Conservation (phyloP, 2,329 filamentous ascomycete species). For the Westerdykella aurantiaca region DNA sequence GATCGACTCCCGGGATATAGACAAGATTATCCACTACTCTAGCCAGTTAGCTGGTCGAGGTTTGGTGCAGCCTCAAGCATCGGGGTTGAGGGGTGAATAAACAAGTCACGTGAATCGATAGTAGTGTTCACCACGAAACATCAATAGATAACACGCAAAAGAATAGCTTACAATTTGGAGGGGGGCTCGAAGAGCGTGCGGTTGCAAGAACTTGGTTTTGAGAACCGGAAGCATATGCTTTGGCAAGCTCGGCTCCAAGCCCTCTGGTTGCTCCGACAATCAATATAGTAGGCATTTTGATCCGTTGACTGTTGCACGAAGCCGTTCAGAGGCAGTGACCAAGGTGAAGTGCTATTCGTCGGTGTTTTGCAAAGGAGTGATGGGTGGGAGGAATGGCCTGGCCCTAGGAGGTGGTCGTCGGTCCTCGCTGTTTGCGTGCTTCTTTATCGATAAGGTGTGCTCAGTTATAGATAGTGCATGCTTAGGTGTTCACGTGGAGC, state of each 20-base stretch:
- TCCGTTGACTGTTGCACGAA: no score
- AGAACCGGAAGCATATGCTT: conserved; percentile 48
- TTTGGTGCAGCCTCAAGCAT: neutral
- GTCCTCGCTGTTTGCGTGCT: no score
- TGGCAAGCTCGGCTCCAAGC: conserved; percentile 57
- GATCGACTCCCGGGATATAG: conserved; percentile 57
- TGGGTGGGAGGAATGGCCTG: no score
- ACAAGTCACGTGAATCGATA: neutral
- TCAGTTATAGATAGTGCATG: no score
- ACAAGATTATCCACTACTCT: conserved; percentile 39
- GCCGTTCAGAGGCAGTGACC: no score
- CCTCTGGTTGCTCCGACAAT: conserved; percentile 65
- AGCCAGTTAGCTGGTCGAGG: conserved; percentile 14
- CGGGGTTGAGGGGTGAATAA: neutral
- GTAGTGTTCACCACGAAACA: neutral
- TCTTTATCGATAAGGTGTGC: no score
- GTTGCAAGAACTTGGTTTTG: conserved; percentile 55
- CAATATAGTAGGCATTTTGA: conserved; percentile 44
- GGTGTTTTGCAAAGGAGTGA: no score
- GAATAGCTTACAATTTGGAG: conserved; percentile 29
- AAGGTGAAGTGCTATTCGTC: no score
- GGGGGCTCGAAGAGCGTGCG: conserved; percentile 45
- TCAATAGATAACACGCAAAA: neutral
- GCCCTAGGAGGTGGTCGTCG: no score
- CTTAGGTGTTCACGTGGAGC: no score